Percentiles rank a stretch among this genome's conserved stretches.
Evolutionary conservation across 306 rosid species (phyloP).

Genomic region (Cucurbita pepo): DNA sequence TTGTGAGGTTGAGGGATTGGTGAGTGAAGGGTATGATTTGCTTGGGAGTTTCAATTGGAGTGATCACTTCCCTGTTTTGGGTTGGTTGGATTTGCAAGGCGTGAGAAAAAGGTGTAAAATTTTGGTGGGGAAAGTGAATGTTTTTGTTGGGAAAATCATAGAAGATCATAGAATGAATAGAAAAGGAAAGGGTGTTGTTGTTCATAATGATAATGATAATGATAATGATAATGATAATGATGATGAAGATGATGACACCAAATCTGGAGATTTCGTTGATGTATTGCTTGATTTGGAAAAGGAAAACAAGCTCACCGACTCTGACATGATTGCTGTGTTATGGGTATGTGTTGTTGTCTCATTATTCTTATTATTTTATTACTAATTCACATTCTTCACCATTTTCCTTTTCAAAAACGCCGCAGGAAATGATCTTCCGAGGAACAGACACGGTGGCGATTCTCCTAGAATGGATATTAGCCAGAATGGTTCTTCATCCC

Average conservation of each 20-base stretch:
- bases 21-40: constrained; percentile 62
- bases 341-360: constrained; percentile 33
- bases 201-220: neutral
- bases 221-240: neutral
- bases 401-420: neutral
- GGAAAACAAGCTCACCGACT: constrained; percentile 32
- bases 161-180: constrained; percentile 36
- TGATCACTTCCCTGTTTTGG: constrained; percentile 54
- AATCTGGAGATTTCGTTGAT: constrained; percentile 47
- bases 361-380: neutral
- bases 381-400: neutral
- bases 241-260: neutral
- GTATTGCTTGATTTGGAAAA: constrained; percentile 61
- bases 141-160: constrained; percentile 45
- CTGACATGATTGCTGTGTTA: constrained; percentile 72
- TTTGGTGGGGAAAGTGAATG: constrained; percentile 37
- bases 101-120: constrained; percentile 48
- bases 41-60: constrained; percentile 66
- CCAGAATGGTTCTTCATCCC: constrained; percentile 75
- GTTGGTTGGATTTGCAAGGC: constrained; percentile 54
- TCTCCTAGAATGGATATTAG: constrained; percentile 70
- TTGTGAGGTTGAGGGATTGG: constrained; percentile 36
- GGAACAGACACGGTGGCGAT: constrained; percentile 87
- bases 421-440: constrained; percentile 74
- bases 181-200: neutral